Conservation (phyloP, 768 basidiomycete species). For the Melanogaster broomeanus region DNA sequence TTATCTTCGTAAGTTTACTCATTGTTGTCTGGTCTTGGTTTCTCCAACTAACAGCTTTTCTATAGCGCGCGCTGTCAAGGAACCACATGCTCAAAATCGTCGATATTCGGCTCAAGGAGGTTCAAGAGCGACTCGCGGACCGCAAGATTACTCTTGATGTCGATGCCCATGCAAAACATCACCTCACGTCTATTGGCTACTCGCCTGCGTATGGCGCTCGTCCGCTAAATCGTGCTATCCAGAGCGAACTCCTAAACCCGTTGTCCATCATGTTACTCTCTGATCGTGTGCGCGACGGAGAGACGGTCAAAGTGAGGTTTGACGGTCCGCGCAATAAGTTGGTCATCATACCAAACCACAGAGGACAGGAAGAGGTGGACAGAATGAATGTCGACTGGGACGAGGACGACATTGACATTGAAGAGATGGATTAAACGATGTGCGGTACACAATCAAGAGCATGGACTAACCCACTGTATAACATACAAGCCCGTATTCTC, state of each 20-base stretch:
- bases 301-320: slow-evolving; percentile 72
- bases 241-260: slow-evolving; percentile 90
- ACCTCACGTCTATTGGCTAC: slow-evolving; percentile 75
- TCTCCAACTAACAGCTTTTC: slow-evolving; percentile 28
- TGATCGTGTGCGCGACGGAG: slow-evolving; percentile 79
- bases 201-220: slow-evolving; percentile 87
- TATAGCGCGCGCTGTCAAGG: slow-evolving; percentile 77
- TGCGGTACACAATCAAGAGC: slow-evolving; percentile 11
- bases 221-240: slow-evolving; percentile 89
- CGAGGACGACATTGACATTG: slow-evolving; percentile 51
- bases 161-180: slow-evolving; percentile 74
- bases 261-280: slow-evolving; percentile 84
- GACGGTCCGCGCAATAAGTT: slow-evolving; percentile 83
- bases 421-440: slow-evolving; percentile 58
- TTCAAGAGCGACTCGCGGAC: slow-evolving; percentile 76
- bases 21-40: neutral
- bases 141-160: slow-evolving; percentile 82
- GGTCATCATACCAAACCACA: slow-evolving; percentile 81
- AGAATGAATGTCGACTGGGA: slow-evolving; percentile 64
- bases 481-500: neutral
- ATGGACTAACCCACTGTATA: slow-evolving; percentile 13
- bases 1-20: slow-evolving; percentile 56
- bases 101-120: slow-evolving; percentile 82
- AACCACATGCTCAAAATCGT: slow-evolving; percentile 83
- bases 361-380: slow-evolving; percentile 45